Evolutionary conservation across 768 basidiomycete genomes (phyloP), one percentile per base, ranked within the genome.

Genomic region (Hirschioporus abietinus): DNA sequence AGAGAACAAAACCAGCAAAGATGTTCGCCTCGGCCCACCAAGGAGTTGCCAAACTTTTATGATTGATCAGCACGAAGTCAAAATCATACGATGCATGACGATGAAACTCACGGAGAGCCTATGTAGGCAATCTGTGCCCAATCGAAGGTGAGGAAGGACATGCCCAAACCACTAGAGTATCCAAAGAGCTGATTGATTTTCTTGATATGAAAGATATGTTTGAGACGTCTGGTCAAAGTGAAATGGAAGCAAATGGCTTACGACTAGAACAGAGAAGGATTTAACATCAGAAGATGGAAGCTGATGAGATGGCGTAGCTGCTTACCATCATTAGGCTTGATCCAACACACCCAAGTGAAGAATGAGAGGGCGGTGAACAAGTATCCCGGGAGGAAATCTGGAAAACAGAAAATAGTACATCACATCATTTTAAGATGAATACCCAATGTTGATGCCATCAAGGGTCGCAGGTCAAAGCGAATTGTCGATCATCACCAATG

Each of bases 1-100:
- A 84, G 76, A 88, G 80, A 4, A 87, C 76, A 70, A 92, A 88
- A 25, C 88, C 86, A 63, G 73, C 77, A 2, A 82, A 75, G 64
- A 91, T 79, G 74, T 92, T 92, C 12, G 88, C 90, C 72, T 88
- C 86, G 1, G 89, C 90, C 90, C 90, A 92, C 90, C 90, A 93
- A 0, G 92, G 92, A 15, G 89, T 86, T 4, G 89, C 87, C 63
- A 93, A 85, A 3, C 60, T 61, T 25, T 23, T 12, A 25, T 17
- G 12, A 25, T 61, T 9, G 25, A 15, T 61, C 20, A 61, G 15
- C 17, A 61, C 15, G 12, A 23, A 64, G 63, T 62, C 63, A 59
- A 34, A 61, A 23, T 3, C 1, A 34, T 61, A 5, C 3, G 58
- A 89, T 83, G 78, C 90, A 60, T 77, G 91, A 90, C 42, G 94